Percentiles rank a stretch among this genome's conserved stretches.
Evolutionary conservation across 306 rosid species (phyloP).

Genomic region (Dalbergia cochinchinensis): DNA sequence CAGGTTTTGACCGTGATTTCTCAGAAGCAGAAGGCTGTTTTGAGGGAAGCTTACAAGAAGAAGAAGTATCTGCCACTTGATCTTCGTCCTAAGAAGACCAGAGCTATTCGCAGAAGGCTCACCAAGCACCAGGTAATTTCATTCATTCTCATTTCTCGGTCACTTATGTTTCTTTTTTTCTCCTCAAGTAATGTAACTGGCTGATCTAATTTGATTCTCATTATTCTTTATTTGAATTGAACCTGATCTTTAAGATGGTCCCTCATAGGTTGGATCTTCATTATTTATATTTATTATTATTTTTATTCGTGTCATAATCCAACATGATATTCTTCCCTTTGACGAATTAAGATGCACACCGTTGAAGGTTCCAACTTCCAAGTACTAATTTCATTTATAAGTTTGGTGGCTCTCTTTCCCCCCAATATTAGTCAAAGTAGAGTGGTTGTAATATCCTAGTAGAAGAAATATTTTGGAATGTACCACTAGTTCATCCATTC

Average conservation of each 20-base stretch:
- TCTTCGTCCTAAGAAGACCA: slow-evolving; percentile 98
- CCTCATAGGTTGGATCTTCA: too few species aligned
- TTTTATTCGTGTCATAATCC: background rate
- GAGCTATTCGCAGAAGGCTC: slow-evolving; percentile 93
- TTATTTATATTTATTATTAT: background rate
- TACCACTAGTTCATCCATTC: background rate
- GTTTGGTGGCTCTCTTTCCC: background rate
- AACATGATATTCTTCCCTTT: background rate
- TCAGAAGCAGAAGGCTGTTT: slow-evolving; percentile 90
- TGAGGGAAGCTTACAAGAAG: slow-evolving; percentile 89
- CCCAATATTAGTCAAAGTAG: too few species aligned
- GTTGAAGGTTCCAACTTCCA: background rate
- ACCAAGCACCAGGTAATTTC: slow-evolving; percentile 91
- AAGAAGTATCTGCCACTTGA: slow-evolving; percentile 94
- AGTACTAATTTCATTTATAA: background rate
- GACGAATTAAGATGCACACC: background rate
- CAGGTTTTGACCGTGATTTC: slow-evolving; percentile 97
- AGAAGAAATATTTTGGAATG: too few species aligned
- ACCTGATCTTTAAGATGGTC: too few species aligned
- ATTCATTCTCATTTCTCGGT: background rate
- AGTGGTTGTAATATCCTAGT: too few species aligned
- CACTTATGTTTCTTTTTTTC: background rate
- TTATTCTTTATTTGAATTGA: background rate
- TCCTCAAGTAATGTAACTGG: background rate
- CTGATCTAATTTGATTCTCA: background rate